Base-by-base conservation (phyloP, 2,329 filamentous ascomycete genomes). In the Cytospora leucostoma region DNA sequence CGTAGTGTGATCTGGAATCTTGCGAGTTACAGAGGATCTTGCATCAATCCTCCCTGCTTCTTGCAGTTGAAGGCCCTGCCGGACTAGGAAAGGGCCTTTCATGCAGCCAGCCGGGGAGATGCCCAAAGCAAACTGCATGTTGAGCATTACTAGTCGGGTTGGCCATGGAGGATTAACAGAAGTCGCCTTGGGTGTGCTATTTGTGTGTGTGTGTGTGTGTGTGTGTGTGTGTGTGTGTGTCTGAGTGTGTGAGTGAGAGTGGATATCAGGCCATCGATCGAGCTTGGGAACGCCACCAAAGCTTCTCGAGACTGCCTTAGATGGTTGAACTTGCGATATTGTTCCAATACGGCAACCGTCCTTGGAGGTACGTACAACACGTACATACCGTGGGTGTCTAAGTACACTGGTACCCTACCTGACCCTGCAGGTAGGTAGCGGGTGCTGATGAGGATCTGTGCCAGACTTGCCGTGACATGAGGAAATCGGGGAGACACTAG, bases 1-100 rank as follows among this genome's bases (percentile, higher is more conserved):
- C 35, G 35, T 47, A 21, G 19, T 8, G n/a, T n/a, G n/a, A 21
- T 47, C 44, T 44, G 44, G 7, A 47, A 56, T 40, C 19, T 27
- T 56, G 53, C 7, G 35, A 56, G 7, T 11, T n/a, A 38, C 34
- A 37, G 8, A 27, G 53, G 53, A 56, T 56, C 33, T 56, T 56
- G 53, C 53, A 38, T 56, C 27, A 27, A 38, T 6, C 13, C 53
- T 38, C 13, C 53, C 33, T 56, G n/a, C 27, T 3, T 17, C 17
- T 21, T 56, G 33, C n/a, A 56, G 8, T 21, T 19, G n/a, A 17
- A 33, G 12, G 53, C 32, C 44, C 44, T 47, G 7, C 8, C 44
- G 2, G 12, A 21, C 19, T 47, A 47, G n/a, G 40, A 47, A 47
- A 3, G 13, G 35, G 44, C 11, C 17, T 47, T 5, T 21, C n/a